Evolutionary conservation across 768 basidiomycete species (phyloP).

Genomic region (Amanita fuliginea): DNA sequence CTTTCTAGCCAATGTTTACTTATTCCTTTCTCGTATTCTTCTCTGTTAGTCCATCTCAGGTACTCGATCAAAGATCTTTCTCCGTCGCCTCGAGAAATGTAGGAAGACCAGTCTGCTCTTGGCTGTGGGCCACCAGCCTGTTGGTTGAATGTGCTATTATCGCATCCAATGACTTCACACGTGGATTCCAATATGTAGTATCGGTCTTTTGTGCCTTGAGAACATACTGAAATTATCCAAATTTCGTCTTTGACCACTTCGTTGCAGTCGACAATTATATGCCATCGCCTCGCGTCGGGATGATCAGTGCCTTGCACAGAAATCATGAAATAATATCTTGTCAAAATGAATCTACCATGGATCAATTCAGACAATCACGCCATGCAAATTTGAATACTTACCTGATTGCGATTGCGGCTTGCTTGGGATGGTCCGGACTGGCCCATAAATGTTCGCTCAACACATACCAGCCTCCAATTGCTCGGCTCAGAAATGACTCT

Average conservation of each 20-base stretch:
- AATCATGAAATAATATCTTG: slow-evolving; percentile 50
- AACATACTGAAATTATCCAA: slow-evolving; percentile 39
- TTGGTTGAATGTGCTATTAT: slow-evolving; percentile 3
- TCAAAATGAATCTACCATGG: slow-evolving; percentile 45
- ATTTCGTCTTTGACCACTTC: slow-evolving; percentile 47
- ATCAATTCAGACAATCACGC: background rate
- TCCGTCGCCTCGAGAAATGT: slow-evolving; percentile 25
- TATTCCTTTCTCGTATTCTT: slow-evolving; percentile 60
- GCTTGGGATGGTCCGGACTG: slow-evolving; percentile 47
- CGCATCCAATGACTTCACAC: slow-evolving; percentile 57
- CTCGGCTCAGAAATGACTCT: slow-evolving; percentile 37
- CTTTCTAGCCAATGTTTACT: slow-evolving; percentile 54
- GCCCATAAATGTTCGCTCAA: slow-evolving; percentile 44
- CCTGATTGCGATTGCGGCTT: slow-evolving; percentile 48
- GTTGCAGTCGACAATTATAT: slow-evolving; percentile 34
- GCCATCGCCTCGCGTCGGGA: slow-evolving; percentile 13
- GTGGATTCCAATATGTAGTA: slow-evolving; percentile 60
- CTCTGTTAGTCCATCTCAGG: slow-evolving; percentile 57
- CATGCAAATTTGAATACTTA: slow-evolving; percentile 14
- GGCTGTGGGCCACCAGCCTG: slow-evolving; percentile 10
- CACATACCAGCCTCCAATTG: slow-evolving; percentile 19
- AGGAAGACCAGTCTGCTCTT: slow-evolving; percentile 59
- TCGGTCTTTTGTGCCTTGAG: slow-evolving; percentile 15
- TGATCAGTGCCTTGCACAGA: slow-evolving; percentile 37
- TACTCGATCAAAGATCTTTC: slow-evolving; percentile 22